Conservation (phyloP, 1,284 basidiomycete species). For the Apiotrichum brassicae region DNA sequence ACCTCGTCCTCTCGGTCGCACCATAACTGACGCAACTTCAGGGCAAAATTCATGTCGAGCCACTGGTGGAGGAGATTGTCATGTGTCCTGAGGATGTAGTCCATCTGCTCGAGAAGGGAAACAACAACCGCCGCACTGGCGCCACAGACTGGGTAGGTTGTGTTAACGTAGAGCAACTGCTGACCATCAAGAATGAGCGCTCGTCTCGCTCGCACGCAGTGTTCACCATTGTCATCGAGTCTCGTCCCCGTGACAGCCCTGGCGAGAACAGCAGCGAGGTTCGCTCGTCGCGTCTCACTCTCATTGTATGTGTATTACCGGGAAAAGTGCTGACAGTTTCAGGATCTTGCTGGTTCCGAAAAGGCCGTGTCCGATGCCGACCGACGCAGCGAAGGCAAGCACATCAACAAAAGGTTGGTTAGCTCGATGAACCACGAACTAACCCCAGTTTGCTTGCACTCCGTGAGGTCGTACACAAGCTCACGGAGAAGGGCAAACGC, state of each 20-base stretch:
- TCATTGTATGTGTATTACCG: constrained; percentile 2
- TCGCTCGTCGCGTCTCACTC: constrained; percentile 37
- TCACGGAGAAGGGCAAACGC: constrained; percentile 48
- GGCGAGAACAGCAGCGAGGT: constrained; percentile 30
- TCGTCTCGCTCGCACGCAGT: constrained; percentile 53
- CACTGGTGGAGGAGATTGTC: constrained; percentile 52
- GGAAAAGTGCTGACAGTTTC: background rate
- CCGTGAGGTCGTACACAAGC: constrained; percentile 54
- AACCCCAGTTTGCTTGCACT: constrained; percentile 48
- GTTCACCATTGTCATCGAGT: constrained; percentile 51
- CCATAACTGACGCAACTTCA: constrained; percentile 10
- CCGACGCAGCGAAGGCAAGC: constrained; percentile 53
- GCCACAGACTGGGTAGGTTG: constrained; percentile 52
- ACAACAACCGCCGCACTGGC: constrained; percentile 50
- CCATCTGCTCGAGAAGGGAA: constrained; percentile 49
- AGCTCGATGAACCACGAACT: constrained; percentile 1
- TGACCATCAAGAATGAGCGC: constrained; percentile 47
- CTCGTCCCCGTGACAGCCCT: constrained; percentile 33
- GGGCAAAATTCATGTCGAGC: constrained; percentile 49
- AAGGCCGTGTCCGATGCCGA: constrained; percentile 52
- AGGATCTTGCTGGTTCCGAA: constrained; percentile 55
- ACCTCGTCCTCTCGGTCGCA: background rate
- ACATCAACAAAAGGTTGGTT: constrained; percentile 53
- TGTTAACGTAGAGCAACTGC: background rate
- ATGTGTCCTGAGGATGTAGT: constrained; percentile 50